These are phyloP conservation scores for Pseudogymnoascus sp. DNA, from an alignment of 2,329 filamentous ascomycete genomes.

Conservation along the genomic window DNA sequence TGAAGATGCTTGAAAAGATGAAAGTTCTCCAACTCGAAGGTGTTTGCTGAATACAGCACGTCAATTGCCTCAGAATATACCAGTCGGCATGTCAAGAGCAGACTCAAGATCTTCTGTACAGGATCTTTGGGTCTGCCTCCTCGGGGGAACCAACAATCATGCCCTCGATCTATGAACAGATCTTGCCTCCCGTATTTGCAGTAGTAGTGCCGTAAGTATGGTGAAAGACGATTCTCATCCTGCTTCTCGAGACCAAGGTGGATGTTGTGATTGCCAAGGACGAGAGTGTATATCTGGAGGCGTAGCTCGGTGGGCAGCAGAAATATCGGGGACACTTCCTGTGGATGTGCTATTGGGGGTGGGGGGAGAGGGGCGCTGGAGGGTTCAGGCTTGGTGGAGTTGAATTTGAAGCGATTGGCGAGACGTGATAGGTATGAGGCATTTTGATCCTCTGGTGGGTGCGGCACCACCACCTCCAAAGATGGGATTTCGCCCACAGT, in stretches of 20 bases:
- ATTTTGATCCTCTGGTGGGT: not conserved
- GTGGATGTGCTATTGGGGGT: not conserved
- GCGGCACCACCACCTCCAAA: not conserved
- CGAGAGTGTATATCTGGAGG: not conserved
- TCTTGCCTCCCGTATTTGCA: not conserved
- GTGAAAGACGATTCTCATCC: not conserved
- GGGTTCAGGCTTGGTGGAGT: not conserved
- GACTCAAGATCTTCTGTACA: slow-evolving; percentile 1
- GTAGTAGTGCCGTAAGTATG: not conserved
- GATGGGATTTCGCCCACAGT: not conserved
- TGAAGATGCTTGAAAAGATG: not conserved
- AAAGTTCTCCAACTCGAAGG: not conserved
- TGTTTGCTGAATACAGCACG: not conserved
- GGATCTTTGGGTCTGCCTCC: not conserved
- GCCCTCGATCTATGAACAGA: not conserved
- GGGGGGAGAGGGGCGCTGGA: not conserved
- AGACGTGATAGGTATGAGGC: not conserved
- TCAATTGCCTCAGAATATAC: not conserved
- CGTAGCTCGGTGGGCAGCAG: not conserved
- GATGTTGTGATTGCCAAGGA: not conserved
- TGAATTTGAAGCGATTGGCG: not conserved
- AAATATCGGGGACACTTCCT: not conserved
- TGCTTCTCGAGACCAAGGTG: not conserved
- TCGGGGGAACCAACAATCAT: not conserved
- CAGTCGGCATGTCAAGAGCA: not conserved